Evolutionary conservation across 495 filamentous ascomycete genomes (phyloP).

Genomic region (Aspergillus affinis): DNA sequence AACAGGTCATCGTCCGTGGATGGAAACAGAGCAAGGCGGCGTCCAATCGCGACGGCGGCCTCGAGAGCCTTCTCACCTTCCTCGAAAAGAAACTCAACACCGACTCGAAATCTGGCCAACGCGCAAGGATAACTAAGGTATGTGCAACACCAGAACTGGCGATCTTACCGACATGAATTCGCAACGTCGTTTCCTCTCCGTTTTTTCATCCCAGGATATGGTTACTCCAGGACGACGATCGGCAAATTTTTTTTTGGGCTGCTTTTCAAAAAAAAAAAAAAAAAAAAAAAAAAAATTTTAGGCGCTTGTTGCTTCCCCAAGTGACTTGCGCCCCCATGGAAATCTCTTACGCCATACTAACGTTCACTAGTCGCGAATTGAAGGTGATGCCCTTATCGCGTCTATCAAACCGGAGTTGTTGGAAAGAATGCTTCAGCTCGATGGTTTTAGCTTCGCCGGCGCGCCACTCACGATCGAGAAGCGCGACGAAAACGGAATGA

Average conservation of each 20-base stretch:
- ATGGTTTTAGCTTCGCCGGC: conserved; percentile 65
- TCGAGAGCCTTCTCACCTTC: conserved; percentile 69
- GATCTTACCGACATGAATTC: conserved; percentile 51
- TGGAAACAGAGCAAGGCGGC: conserved; percentile 76
- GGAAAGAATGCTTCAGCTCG: conserved; percentile 58
- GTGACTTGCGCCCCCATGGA: conserved; percentile 39
- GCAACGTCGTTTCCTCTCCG: conserved; percentile 49
- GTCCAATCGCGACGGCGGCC: conserved; percentile 66
- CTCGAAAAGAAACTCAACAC: conserved; percentile 73
- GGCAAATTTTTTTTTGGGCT: conserved; percentile 30
- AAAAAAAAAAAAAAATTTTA: conserved; percentile 3
- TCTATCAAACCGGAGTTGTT: conserved; percentile 63
- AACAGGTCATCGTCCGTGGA: conserved; percentile 60
- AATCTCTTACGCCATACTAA: conserved; percentile 68
- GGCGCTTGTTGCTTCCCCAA: conserved; percentile 22
- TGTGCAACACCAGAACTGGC: conserved; percentile 54
- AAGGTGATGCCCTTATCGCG: conserved; percentile 68
- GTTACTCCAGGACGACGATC: conserved; percentile 55
- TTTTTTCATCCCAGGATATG: conserved; percentile 50
- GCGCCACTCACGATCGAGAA: conserved; percentile 54
- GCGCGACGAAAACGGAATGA: conserved; percentile 27
- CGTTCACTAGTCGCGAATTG: conserved; percentile 66
- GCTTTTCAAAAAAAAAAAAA: conserved; percentile 13
- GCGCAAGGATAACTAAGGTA: conserved; percentile 82
- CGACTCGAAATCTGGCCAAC: conserved; percentile 51